Evolutionary conservation across 106 monocot species (phyloP).

Genomic region (Agapanthus africanus): DNA sequence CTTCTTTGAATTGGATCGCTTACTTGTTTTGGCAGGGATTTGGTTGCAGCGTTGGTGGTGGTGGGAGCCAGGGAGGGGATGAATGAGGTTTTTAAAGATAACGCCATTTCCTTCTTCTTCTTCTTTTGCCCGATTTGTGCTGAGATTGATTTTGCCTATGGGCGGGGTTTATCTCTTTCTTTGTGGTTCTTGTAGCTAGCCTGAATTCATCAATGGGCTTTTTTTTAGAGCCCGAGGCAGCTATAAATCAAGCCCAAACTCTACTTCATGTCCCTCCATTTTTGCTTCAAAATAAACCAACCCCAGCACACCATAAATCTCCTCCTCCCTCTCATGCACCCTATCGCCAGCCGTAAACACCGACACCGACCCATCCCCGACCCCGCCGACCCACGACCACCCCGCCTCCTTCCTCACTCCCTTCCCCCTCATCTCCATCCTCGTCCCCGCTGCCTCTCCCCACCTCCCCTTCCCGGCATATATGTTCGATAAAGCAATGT

Average conservation of each 20-base stretch:
- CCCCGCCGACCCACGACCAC: slow-evolving; percentile 55
- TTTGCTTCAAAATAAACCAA: slow-evolving; percentile 23
- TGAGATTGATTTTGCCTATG: too few relatives aligned
- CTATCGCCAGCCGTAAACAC: slow-evolving; percentile 36
- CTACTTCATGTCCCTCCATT: not conserved
- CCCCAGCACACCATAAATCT: slow-evolving; percentile 30
- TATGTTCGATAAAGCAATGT: slow-evolving; percentile 53
- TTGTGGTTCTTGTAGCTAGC: too few relatives aligned
- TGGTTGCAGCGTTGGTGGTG: not conserved
- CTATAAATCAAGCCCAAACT: too few relatives aligned
- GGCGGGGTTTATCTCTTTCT: too few relatives aligned
- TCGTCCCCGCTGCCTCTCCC: slow-evolving; percentile 46
- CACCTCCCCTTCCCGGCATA: slow-evolving; percentile 61
- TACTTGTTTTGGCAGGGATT: not conserved
- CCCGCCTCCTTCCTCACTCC: slow-evolving; percentile 75
- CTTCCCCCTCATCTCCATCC: slow-evolving; percentile 62
- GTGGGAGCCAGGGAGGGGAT: not conserved
- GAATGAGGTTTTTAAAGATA: too few relatives aligned
- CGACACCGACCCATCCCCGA: slow-evolving; percentile 16
- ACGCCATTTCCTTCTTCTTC: too few relatives aligned
- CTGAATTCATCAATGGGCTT: too few relatives aligned
- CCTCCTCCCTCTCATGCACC: slow-evolving; percentile 19
- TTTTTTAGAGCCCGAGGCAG: too few relatives aligned
- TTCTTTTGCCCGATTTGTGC: too few relatives aligned
- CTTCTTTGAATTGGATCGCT: too few relatives aligned